phyloP scores from a whole-genome alignment of 345 rosid species.

The Turritis glabra region DNA sequence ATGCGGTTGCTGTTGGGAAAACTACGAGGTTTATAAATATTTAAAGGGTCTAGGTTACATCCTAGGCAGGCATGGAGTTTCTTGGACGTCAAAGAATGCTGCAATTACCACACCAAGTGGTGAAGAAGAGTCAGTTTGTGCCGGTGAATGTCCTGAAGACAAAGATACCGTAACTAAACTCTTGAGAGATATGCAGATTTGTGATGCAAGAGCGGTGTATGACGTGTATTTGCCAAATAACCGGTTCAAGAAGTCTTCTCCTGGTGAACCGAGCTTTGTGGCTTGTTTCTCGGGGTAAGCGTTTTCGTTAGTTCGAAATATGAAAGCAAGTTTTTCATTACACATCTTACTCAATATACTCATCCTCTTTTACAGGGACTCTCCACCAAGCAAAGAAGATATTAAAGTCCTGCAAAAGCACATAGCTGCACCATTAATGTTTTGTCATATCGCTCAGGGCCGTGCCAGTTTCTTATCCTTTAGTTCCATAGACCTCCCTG shows the following conservation, averaged over 20 bases:
- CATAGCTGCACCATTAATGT: conserved; percentile 49
- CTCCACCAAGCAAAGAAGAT: conserved; percentile 58
- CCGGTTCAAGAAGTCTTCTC: conserved; percentile 79
- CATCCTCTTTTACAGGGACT: conserved; percentile 44
- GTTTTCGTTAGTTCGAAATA: not conserved
- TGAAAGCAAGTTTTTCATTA: not conserved
- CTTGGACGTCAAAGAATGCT: conserved; percentile 63
- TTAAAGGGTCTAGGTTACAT: conserved; percentile 78
- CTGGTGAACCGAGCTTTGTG: conserved; percentile 68
- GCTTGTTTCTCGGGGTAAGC: conserved; percentile 61
- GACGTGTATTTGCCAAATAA: conserved; percentile 82
- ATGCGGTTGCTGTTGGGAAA: conserved; percentile 64
- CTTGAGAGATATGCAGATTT: conserved; percentile 50
- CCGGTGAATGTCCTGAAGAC: not conserved
- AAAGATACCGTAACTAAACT: conserved; percentile 29
- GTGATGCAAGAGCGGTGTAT: conserved; percentile 50
- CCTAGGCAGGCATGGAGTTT: conserved; percentile 61
- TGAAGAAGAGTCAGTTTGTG: conserved; percentile 6
- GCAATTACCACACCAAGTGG: conserved; percentile 2
- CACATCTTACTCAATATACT: not conserved
- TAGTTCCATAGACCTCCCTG: conserved; percentile 45
- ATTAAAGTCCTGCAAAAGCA: conserved; percentile 54
- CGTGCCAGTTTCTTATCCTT: conserved; percentile 72
- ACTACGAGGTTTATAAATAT: conserved; percentile 64
- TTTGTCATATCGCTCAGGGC: conserved; percentile 66